Base-by-base conservation (phyloP, 768 basidiomycete species). In the Tricholomella constricta region DNA sequence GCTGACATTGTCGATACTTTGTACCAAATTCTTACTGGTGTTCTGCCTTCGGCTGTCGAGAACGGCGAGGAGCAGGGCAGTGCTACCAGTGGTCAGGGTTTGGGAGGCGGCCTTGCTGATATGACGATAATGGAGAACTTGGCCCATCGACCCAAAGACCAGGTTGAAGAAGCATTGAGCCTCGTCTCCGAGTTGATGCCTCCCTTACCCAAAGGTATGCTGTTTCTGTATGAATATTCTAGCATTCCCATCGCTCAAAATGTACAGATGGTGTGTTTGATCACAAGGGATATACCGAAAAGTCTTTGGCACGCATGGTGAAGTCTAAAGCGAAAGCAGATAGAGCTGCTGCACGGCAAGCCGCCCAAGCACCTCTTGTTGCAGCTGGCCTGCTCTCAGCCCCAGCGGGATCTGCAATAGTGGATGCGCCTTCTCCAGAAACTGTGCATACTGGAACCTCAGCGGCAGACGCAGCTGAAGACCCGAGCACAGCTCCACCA, bases 61-160 rank as follows among this genome's bases (percentile, higher is more conserved):
- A 70, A 65, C 26, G 79, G 76, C 23, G 74, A 79, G 40, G 85
- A 86, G 54, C 84, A 88, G 65, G 87, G 86, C 4, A 78, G 77
- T 56, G 78, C 81, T 0, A 68, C 59, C 6, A 78, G 76, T 23
- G 86, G 89, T 0, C 91, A 94, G 69, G 91, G 91, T 10, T 72
- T 94, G 1, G 90, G 91, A 25, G 92, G 91, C 40, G 91, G 93
- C 25, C 72, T 95, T 4, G 94, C 92, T 15, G 95, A 98, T 66
- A 94, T 98, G 92, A 89, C 93, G 6, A 93, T 99, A 23, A 92
- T 98, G 86, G 92, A 98, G 72, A 98, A 96, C 68, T 75, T 99
- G 40, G 94, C 94, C 0, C 94, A 98, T 69, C 81, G 94, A 25
- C 91, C 97, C 4, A 98, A 98, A 72, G 97, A 99, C 54, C 95